Conservation (phyloP, 129 eudicot genomes). For the Flaveria trinervia region DNA sequence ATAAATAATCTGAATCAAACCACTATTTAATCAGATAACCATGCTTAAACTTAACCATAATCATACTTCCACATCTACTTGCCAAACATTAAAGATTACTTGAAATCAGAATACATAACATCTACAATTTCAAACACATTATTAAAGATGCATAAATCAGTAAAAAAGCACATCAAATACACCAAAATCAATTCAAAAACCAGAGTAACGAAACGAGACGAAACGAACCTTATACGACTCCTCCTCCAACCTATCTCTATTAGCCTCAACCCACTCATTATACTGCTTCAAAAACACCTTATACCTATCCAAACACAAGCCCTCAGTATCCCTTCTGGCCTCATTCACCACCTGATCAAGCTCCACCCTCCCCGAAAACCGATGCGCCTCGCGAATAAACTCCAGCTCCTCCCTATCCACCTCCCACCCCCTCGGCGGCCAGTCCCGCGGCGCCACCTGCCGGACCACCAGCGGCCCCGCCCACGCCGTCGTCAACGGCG, state of each 20-base stretch:
- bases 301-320: constrained; percentile 88
- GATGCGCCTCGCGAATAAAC: constrained; percentile 82
- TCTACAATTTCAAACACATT: not conserved
- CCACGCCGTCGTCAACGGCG: constrained; percentile 65
- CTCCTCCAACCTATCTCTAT: constrained; percentile 81
- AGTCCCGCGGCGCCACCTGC: constrained; percentile 85
- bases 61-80: not conserved
- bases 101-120: too few species aligned
- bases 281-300: constrained; percentile 92
- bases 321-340: constrained; percentile 45
- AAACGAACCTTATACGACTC: constrained; percentile 74
- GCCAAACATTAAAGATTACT: not conserved
- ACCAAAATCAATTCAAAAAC: not conserved
- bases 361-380: constrained; percentile 54
- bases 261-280: constrained; percentile 77
- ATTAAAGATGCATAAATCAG: not conserved
- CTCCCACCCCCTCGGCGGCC: constrained; percentile 99
- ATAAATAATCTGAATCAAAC: not conserved
- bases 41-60: not conserved
- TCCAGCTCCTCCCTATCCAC: constrained; percentile 85
- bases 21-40: not conserved
- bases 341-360: constrained; percentile 48
- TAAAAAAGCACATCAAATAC: not conserved
- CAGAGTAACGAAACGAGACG: not conserved
- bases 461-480: constrained; percentile 78